phyloP scores from a whole-genome alignment of 257 asterid genomes.

The Nicotiana tomentosiformis region DNA sequence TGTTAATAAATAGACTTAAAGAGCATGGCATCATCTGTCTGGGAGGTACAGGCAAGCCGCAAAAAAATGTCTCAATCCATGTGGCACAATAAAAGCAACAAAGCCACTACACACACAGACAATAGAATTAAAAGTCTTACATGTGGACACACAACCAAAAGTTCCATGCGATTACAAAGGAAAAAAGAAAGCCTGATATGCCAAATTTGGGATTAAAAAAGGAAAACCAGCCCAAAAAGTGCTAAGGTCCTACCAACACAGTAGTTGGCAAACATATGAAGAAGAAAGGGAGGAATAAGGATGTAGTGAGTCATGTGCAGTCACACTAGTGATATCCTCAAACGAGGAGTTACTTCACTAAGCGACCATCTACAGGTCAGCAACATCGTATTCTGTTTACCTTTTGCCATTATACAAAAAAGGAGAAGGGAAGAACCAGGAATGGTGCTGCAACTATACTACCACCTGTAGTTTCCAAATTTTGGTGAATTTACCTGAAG shows the following conservation, averaged over 20 bases:
- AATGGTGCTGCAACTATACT: neutral
- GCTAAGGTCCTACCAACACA: neutral
- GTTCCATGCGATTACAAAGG: neutral
- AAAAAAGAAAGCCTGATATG: neutral
- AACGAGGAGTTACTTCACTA: neutral
- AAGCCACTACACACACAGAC: neutral
- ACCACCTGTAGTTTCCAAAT: neutral
- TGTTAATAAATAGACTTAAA: slow-evolving; percentile 4
- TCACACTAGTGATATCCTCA: neutral
- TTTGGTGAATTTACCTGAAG: neutral
- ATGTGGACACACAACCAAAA: neutral
- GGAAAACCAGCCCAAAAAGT: neutral
- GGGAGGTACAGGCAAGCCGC: neutral
- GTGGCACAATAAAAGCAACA: neutral
- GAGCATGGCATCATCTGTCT: neutral
- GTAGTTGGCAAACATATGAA: neutral
- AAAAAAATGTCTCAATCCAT: neutral
- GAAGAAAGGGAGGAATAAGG: neutral
- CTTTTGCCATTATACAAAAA: neutral
- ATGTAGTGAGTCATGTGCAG: neutral
- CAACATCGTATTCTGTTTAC: neutral
- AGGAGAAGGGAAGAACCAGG: neutral
- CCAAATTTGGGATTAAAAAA: neutral
- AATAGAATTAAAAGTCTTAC: neutral
- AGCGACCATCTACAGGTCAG: neutral